These are phyloP conservation scores for Potentilla sterilis DNA, from an alignment of 306 rosid species.

Conservation along the genomic window DNA sequence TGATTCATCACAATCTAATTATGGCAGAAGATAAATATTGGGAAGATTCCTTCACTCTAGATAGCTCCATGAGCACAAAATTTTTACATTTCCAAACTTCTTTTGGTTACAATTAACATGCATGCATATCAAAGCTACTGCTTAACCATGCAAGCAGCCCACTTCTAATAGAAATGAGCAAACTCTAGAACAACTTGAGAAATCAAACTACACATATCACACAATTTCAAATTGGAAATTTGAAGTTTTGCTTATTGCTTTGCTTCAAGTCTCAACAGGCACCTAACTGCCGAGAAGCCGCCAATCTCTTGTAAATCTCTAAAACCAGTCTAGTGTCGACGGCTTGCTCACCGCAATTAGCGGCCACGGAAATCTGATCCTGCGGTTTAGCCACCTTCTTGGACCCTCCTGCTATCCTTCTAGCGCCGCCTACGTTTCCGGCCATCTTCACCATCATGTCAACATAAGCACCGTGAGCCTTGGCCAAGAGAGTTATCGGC, in stretches of 20 bases:
- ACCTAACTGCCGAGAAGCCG: slow-evolving; percentile 24
- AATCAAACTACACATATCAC: not conserved
- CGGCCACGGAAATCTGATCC: slow-evolving; percentile 18
- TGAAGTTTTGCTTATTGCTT: not conserved
- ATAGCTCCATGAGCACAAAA: not conserved
- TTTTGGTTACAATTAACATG: not conserved
- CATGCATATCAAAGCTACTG: not conserved
- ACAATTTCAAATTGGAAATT: not conserved
- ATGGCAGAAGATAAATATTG: not conserved
- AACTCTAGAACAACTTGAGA: not conserved
- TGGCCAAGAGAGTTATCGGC: slow-evolving; percentile 25
- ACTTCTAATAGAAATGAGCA: not conserved
- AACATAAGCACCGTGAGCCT: slow-evolving; percentile 34
- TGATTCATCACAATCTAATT: not conserved
- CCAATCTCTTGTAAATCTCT: slow-evolving; percentile 41
- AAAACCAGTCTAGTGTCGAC: slow-evolving; percentile 33
- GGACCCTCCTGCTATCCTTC: slow-evolving; percentile 22
- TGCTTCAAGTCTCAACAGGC: not conserved
- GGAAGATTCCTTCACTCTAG: not conserved
- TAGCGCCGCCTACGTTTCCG: slow-evolving; percentile 17
- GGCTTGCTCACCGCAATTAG: slow-evolving; percentile 23
- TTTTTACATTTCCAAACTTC: not conserved
- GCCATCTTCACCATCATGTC: slow-evolving; percentile 39
- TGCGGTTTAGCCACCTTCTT: slow-evolving; percentile 29
- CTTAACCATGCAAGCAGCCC: not conserved